Evolutionary conservation across 106 monocot species (phyloP).

Genomic region (Dioscorea dumetorum): DNA sequence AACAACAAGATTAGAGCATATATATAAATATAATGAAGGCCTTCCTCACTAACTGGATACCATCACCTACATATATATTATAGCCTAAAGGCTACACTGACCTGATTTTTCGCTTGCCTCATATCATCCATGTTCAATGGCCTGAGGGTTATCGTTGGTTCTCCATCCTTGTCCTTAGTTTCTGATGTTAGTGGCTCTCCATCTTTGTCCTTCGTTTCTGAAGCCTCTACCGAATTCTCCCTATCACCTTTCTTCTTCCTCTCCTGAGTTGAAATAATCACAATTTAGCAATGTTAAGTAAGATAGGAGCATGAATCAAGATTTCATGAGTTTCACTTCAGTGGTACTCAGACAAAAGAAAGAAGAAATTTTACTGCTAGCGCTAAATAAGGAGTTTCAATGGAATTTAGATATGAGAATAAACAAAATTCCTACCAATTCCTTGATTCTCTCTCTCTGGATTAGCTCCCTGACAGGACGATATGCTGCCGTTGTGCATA

Average conservation of each 20-base stretch:
- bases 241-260: constrained; percentile 18
- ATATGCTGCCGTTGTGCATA: constrained; percentile 10
- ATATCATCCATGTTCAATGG: constrained; percentile 67
- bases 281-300: background rate
- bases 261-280: constrained; percentile 17
- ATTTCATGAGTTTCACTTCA: no score
- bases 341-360: no score
- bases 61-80: no score
- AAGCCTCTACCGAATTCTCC: constrained; percentile 6
- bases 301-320: background rate
- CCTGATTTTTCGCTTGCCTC: constrained; percentile 55
- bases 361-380: no score
- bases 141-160: constrained; percentile 27
- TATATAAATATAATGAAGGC: no score
- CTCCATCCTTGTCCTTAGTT: constrained; percentile 5
- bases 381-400: no score
- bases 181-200: background rate
- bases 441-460: constrained; percentile 19
- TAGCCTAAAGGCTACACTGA: constrained; percentile 9
- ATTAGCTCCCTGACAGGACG: constrained; percentile 14
- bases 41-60: no score
- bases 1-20: no score
- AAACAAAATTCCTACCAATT: constrained; percentile 20
- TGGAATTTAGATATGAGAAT: no score
- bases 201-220: constrained; percentile 5